Conservation (phyloP, 1,284 basidiomycete genomes). For the Trichosporon sp. region DNA sequence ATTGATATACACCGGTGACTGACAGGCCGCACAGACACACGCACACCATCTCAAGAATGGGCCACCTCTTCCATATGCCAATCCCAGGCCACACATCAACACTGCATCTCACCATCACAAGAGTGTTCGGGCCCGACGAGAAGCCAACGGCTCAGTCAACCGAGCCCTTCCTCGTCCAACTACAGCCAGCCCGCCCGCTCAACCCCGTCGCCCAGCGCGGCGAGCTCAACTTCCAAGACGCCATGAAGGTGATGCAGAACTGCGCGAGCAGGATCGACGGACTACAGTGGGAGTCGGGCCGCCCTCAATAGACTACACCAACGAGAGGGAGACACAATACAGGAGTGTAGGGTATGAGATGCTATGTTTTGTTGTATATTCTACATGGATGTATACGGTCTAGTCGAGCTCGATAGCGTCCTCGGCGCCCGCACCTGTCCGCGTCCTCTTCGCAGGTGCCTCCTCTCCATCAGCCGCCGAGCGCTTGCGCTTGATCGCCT, state of each 20-base stretch:
- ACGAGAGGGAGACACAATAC: background rate
- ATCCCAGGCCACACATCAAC: constrained; percentile 24
- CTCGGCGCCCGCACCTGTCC: constrained; percentile 15
- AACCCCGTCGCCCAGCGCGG: constrained; percentile 23
- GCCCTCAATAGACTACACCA: background rate
- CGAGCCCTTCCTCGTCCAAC: constrained; percentile 37
- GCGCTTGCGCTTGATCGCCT: constrained; percentile 8
- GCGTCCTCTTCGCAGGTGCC: background rate
- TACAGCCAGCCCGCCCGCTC: constrained; percentile 33
- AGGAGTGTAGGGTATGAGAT: background rate
- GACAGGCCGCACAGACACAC: constrained; percentile 30
- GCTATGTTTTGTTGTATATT: background rate
- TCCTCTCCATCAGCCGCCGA: constrained; percentile 3
- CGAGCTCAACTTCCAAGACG: constrained; percentile 27
- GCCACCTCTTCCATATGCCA: constrained; percentile 38
- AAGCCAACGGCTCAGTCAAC: constrained; percentile 3
- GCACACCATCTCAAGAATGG: constrained; percentile 29
- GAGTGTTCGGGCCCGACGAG: constrained; percentile 12
- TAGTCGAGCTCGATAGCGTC: constrained; percentile 17
- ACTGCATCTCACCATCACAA: constrained; percentile 33
- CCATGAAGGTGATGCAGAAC: constrained; percentile 33
- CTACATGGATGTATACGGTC: background rate
- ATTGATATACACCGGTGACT: background rate
- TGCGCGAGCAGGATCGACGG: constrained; percentile 30
- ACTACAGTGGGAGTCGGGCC: constrained; percentile 34